A percentile compares a stretch with the other conserved stretches of the same genome.
phyloP scores from a whole-genome alignment of 306 rosid genomes.

The Medicago arabica region DNA sequence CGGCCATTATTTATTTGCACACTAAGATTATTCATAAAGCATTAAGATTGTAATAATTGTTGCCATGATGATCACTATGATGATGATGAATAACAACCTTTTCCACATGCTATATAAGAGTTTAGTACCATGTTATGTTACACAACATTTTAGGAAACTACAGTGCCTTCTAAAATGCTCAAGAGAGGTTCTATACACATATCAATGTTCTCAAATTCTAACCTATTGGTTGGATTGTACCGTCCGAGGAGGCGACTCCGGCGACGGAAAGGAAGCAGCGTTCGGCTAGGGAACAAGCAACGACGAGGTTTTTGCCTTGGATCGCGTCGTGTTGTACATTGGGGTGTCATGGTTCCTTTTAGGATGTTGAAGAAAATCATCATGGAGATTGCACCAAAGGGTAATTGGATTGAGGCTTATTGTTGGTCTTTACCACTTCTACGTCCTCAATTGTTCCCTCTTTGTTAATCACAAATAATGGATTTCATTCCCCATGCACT shows the following conservation, averaged over 20 bases:
- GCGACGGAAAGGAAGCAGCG: constrained; percentile 63
- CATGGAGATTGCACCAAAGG: constrained; percentile 71
- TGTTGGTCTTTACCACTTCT: constrained; percentile 77
- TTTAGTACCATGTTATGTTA: constrained; percentile 17
- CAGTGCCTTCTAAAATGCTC: constrained; percentile 50
- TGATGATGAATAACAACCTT: constrained; percentile 53
- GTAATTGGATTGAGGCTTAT: constrained; percentile 64
- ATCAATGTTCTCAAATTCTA: constrained; percentile 66
- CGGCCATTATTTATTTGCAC: constrained; percentile 53
- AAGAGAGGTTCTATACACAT: constrained; percentile 56
- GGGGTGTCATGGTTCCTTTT: constrained; percentile 75
- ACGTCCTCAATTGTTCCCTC: constrained; percentile 84
- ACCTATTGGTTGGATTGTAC: constrained; percentile 58
- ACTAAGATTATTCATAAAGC: constrained; percentile 64
- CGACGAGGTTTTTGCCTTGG: constrained; percentile 76
- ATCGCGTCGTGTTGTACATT: constrained; percentile 61
- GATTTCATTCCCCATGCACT: no score
- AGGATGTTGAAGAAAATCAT: constrained; percentile 77
- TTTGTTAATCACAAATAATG: constrained; percentile 55
- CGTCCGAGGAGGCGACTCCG: constrained; percentile 60
- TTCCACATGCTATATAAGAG: constrained; percentile 55
- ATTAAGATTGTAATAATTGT: constrained; percentile 70
- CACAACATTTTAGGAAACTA: background rate
- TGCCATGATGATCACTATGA: constrained; percentile 71
- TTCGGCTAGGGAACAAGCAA: constrained; percentile 75